Percentiles rank a stretch among this genome's conserved stretches.
These are phyloP conservation scores for Chalciporus chontae DNA, from an alignment of 768 basidiomycete species.

Conservation along the genomic window DNA sequence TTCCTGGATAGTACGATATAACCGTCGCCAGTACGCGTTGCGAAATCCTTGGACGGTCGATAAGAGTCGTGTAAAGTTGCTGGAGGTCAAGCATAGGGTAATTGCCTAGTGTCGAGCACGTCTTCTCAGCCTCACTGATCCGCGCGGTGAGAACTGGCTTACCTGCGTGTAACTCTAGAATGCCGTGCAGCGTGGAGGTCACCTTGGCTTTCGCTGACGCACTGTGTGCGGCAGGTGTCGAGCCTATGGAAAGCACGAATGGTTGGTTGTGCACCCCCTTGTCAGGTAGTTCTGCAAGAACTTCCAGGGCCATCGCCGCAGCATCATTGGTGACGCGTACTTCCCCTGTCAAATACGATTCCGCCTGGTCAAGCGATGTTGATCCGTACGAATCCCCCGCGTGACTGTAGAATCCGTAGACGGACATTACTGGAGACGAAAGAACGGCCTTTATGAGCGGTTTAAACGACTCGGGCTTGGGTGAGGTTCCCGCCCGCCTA, in stretches of 20 bases:
- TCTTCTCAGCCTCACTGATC: neutral
- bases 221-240: constrained; percentile 86
- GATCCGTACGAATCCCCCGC: constrained; percentile 77
- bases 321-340: constrained; percentile 66
- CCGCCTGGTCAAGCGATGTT: constrained; percentile 60
- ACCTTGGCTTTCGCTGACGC: constrained; percentile 53
- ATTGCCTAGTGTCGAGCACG: constrained; percentile 47
- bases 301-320: constrained; percentile 51
- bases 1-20: constrained; percentile 74
- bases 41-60: constrained; percentile 53
- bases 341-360: constrained; percentile 64
- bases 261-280: constrained; percentile 36
- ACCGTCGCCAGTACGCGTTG: constrained; percentile 70
- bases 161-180: constrained; percentile 77
- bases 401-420: constrained; percentile 86
- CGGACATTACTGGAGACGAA: constrained; percentile 49
- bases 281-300: constrained; percentile 38
- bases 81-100: constrained; percentile 85
- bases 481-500: constrained; percentile 72
- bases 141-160: constrained; percentile 9
- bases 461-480: constrained; percentile 51
- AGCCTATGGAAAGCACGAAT: constrained; percentile 77
- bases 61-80: constrained; percentile 71
- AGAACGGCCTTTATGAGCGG: constrained; percentile 51
- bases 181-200: constrained; percentile 49